Percentiles rank a stretch among this genome's conserved stretches.
Conservation (phyloP, 2,329 filamentous ascomycete species). For the Monosporascus sp. region DNA sequence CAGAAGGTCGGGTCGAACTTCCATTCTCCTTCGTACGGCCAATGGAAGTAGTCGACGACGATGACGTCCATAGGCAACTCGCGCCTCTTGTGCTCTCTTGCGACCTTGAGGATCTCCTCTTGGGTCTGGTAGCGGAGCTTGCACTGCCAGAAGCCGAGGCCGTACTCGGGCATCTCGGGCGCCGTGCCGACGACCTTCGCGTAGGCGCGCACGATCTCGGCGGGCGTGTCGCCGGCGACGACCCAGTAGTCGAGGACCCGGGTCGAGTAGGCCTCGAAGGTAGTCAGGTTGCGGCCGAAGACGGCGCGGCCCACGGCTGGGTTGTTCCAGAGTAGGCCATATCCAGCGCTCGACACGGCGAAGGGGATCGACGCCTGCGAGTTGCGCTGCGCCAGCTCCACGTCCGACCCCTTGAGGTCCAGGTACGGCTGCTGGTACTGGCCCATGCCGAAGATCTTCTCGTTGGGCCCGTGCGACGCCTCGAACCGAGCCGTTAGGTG, state of each 20-base stretch:
- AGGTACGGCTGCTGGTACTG: slow-evolving; percentile 62
- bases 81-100: slow-evolving; percentile 52
- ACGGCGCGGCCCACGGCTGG: slow-evolving; percentile 57
- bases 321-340: slow-evolving; percentile 64
- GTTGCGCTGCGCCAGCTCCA: slow-evolving; percentile 63
- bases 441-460: slow-evolving; percentile 65
- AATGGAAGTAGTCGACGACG: slow-evolving; percentile 66
- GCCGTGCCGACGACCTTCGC: slow-evolving; percentile 51
- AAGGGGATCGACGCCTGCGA: slow-evolving; percentile 64
- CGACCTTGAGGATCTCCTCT: slow-evolving; percentile 56
- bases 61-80: slow-evolving; percentile 58
- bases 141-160: slow-evolving; percentile 64
- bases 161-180: slow-evolving; percentile 65
- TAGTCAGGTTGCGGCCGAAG: slow-evolving; percentile 56
- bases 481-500: slow-evolving; percentile 57
- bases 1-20: slow-evolving; percentile 59
- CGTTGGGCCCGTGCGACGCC: slow-evolving; percentile 38
- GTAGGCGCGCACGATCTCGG: slow-evolving; percentile 52
- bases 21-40: slow-evolving; percentile 64
- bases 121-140: slow-evolving; percentile 63
- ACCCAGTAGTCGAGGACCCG: slow-evolving; percentile 59
- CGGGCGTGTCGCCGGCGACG: slow-evolving; percentile 50
- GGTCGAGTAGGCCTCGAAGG: slow-evolving; percentile 55
- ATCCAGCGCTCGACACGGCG: slow-evolving; percentile 53
- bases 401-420: slow-evolving; percentile 57